Percentiles rank a stretch among this genome's conserved stretches.
Conservation (phyloP, 179 eudicot genomes). For the Patellifolia procumbens region DNA sequence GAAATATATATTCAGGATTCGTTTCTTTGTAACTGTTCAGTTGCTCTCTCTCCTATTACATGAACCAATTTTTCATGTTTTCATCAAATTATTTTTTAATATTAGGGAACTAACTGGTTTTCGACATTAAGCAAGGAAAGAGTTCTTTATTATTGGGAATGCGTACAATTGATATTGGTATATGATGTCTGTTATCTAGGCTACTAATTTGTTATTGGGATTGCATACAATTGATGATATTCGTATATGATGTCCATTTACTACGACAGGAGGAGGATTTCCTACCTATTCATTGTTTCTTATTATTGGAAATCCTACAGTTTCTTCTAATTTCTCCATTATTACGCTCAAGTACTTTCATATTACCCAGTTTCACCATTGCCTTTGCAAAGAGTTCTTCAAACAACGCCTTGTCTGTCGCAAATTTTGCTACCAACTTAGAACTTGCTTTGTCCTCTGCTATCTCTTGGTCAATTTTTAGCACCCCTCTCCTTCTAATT, state of each 20-base stretch:
- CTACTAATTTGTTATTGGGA: not conserved
- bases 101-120: too few relatives aligned
- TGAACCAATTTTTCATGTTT: too few relatives aligned
- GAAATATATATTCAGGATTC: too few relatives aligned
- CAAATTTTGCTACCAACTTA: conserved; percentile 23
- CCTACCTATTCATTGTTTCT: not conserved
- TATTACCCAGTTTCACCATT: conserved; percentile 27
- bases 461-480: conserved; percentile 28
- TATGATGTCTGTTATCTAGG: not conserved
- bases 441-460: conserved; percentile 15
- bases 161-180: not conserved
- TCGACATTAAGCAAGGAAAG: too few relatives aligned
- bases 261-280: too few relatives aligned
- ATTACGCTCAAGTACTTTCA: conserved; percentile 27
- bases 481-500: conserved; percentile 13
- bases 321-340: conserved; percentile 29
- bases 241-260: too few relatives aligned
- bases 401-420: conserved; percentile 23
- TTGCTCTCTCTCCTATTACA: too few relatives aligned
- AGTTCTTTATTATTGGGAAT: too few relatives aligned
- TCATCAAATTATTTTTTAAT: too few relatives aligned
- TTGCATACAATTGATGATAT: too few relatives aligned
- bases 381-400: conserved; percentile 22
- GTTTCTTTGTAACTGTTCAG: too few relatives aligned
- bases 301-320: conserved; percentile 17